Evolutionary conservation across 805 yeast genomes (phyloP).

Genomic region (Lipomyces sp.): DNA sequence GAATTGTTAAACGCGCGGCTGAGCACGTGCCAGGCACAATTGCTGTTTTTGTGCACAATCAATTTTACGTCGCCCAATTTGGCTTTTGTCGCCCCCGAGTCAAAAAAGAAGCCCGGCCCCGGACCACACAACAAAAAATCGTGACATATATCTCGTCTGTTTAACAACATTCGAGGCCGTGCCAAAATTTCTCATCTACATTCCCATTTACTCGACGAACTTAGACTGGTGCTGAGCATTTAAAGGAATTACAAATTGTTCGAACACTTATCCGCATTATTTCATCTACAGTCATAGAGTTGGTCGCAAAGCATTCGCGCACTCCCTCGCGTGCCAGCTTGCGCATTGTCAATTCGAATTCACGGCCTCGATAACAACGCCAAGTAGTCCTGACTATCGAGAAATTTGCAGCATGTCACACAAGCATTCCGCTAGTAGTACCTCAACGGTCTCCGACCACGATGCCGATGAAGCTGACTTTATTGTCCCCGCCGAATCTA

Average conservation of each 20-base stretch:
- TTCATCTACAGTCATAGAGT: too few relatives aligned
- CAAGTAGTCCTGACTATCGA: neutral
- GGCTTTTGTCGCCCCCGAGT: neutral
- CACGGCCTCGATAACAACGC: neutral
- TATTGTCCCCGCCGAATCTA: slow-evolving; percentile 18
- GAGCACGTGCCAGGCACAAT: slow-evolving; percentile 1
- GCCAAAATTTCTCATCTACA: neutral
- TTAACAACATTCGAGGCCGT: neutral
- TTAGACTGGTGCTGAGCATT: neutral
- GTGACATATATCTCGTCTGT: too few relatives aligned
- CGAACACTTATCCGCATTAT: neutral
- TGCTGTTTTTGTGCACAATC: neutral
- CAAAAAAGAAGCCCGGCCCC: too few relatives aligned
- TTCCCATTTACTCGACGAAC: neutral
- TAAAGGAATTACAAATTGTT: neutral
- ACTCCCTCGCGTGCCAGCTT: neutral
- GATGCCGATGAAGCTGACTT: slow-evolving; percentile 16
- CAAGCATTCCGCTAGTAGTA: slow-evolving; percentile 4
- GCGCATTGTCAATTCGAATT: neutral
- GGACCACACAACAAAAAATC: too few relatives aligned
- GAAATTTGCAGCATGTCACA: slow-evolving; percentile 7
- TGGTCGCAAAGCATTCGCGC: neutral
- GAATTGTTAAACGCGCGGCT: neutral
- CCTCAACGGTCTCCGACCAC: slow-evolving; percentile 10
- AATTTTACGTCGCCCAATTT: neutral